Evolutionary conservation across 75 land plant species (phyloP).

Genomic region (Selaginella moellendorffii): DNA sequence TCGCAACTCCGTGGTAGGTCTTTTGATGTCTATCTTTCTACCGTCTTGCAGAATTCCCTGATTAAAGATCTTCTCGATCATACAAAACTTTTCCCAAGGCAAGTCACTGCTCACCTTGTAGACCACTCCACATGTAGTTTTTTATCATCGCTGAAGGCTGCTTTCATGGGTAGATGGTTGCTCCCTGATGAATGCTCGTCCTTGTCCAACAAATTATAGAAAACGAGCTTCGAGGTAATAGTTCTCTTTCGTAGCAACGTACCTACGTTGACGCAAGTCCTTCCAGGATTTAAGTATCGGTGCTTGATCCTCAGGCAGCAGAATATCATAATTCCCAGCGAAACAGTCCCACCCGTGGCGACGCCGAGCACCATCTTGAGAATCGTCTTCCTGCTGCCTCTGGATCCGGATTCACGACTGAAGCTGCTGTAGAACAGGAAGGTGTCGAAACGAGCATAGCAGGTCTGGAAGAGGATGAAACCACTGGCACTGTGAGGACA

Average conservation of each 20-base stretch:
- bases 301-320: neutral
- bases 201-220: too few relatives aligned
- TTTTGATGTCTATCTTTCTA: conserved; percentile 16
- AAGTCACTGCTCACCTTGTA: neutral
- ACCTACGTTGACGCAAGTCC: too few relatives aligned
- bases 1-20: conserved; percentile 28
- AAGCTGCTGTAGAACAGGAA: neutral
- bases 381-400: neutral
- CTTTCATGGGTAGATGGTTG: neutral
- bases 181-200: too few relatives aligned
- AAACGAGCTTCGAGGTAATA: too few relatives aligned
- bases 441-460: neutral
- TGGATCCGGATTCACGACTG: neutral
- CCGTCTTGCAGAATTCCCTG: neutral
- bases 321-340: neutral
- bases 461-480: neutral
- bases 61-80: too few relatives aligned
- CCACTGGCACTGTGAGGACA: too few relatives aligned
- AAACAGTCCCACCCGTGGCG: neutral
- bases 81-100: neutral
- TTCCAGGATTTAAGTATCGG: too few relatives aligned
- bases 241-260: too few relatives aligned
- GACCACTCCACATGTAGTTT: neutral
- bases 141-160: neutral
- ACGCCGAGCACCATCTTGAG: neutral